Percentiles rank a stretch among this genome's conserved stretches.
phyloP scores from a whole-genome alignment of 192 early-diverging fungal genomes.

The Paraglomus occultum region DNA sequence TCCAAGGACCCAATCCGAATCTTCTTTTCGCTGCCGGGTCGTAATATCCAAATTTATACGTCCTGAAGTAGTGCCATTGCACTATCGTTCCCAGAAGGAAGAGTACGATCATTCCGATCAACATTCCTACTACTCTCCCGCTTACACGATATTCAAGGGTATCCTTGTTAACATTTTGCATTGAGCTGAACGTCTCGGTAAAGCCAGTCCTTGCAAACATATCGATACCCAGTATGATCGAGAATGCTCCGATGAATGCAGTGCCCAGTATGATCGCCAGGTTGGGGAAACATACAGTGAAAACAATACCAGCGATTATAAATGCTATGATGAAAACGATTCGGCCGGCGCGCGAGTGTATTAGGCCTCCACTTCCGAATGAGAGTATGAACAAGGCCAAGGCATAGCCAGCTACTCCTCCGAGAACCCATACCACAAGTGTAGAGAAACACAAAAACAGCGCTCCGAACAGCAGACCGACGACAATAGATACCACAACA shows the following conservation, averaged over 20 bases:
- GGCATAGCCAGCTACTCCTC: slow-evolving; percentile 75
- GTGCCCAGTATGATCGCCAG: slow-evolving; percentile 69
- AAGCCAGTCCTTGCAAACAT: slow-evolving; percentile 79
- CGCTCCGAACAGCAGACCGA: slow-evolving; percentile 66
- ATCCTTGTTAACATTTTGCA: slow-evolving; percentile 42
- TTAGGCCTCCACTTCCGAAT: slow-evolving; percentile 59
- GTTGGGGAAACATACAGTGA: slow-evolving; percentile 62
- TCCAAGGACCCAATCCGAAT: no score
- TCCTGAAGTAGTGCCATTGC: slow-evolving; percentile 44
- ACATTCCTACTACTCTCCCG: slow-evolving; percentile 65
- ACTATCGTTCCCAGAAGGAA: slow-evolving; percentile 62
- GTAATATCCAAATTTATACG: no score
- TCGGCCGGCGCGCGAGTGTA: slow-evolving; percentile 60
- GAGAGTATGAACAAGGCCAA: slow-evolving; percentile 72
- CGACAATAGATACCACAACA: slow-evolving; percentile 57
- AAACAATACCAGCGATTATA: slow-evolving; percentile 58
- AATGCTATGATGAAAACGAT: slow-evolving; percentile 68
- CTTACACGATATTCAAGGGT: slow-evolving; percentile 48
- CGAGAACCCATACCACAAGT: slow-evolving; percentile 73
- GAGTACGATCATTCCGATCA: slow-evolving; percentile 63
- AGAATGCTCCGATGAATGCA: slow-evolving; percentile 75
- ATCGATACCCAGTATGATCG: slow-evolving; percentile 78
- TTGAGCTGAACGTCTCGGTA: slow-evolving; percentile 51
- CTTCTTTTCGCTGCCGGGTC: no score
- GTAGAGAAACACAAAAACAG: slow-evolving; percentile 66